Percentiles rank a stretch among this genome's conserved stretches.
Evolutionary conservation across 352 stramenopile genomes (phyloP).

Genomic region (Thraustochytrium striatum): DNA sequence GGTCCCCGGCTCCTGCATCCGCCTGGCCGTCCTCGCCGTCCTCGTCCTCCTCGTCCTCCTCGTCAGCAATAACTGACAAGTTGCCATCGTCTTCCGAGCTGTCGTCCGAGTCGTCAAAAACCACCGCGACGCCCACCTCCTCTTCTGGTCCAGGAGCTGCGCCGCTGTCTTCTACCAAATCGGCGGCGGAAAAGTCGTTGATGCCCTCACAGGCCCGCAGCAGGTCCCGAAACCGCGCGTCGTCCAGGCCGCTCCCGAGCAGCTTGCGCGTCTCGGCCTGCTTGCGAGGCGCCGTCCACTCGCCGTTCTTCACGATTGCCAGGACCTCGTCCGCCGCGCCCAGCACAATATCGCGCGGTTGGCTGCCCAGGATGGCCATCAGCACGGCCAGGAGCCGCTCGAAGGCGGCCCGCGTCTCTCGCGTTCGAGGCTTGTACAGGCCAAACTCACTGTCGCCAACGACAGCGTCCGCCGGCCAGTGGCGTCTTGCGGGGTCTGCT

Average conservation of each 20-base stretch:
- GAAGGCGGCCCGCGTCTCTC: constrained; percentile 77
- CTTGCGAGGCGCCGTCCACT: constrained; percentile 70
- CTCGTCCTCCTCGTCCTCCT: constrained; percentile 47
- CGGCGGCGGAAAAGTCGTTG: constrained; percentile 70
- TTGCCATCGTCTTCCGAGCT: constrained; percentile 75
- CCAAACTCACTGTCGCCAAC: constrained; percentile 55
- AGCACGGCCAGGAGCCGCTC: constrained; percentile 75
- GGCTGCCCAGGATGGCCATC: constrained; percentile 69
- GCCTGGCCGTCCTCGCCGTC: not conserved
- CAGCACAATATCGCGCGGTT: constrained; percentile 80
- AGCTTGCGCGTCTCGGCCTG: constrained; percentile 64
- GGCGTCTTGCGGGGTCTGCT: constrained; percentile 51
- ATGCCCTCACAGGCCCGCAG: constrained; percentile 77
- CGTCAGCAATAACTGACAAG: not conserved
- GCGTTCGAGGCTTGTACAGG: constrained; percentile 78
- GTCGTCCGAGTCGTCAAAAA: constrained; percentile 95
- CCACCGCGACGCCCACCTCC: constrained; percentile 69
- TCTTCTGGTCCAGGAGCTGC: constrained; percentile 55
- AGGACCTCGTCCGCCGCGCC: constrained; percentile 85
- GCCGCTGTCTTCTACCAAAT: constrained; percentile 54
- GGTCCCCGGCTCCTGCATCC: constrained; percentile 29
- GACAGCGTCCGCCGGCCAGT: too few species aligned
- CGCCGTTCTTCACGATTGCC: constrained; percentile 82
- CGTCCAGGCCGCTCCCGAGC: constrained; percentile 65
- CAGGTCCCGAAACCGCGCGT: constrained; percentile 70